These are phyloP conservation scores for Tuber umbilicatum DNA, from an alignment of 495 filamentous ascomycete genomes.

Conservation along the genomic window DNA sequence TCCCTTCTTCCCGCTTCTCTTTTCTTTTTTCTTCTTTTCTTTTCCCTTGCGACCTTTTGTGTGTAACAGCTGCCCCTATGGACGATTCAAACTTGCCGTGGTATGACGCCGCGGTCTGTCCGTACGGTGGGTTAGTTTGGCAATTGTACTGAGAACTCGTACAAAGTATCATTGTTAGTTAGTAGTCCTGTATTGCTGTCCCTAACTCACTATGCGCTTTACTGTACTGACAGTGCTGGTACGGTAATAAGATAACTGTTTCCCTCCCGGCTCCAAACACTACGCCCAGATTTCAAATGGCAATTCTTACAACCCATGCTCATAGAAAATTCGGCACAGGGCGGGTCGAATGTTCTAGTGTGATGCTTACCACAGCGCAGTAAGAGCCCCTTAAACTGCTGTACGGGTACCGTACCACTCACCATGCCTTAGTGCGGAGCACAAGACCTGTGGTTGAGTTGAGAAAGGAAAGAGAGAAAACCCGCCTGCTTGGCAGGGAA, in stretches of 20 bases:
- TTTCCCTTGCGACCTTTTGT: not conserved
- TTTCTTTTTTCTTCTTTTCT: not conserved
- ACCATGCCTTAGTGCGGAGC: not conserved
- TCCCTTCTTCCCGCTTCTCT: not conserved
- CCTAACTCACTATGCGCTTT: not conserved
- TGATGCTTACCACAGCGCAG: not conserved
- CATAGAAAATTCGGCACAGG: not conserved
- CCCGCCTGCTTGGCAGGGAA: not conserved
- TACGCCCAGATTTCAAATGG: not conserved
- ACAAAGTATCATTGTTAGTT: no score
- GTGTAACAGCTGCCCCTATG: not conserved
- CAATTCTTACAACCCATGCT: not conserved
- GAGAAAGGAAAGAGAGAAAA: not conserved
- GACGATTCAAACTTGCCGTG: not conserved
- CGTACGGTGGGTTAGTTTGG: not conserved
- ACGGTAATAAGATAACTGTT: no score
- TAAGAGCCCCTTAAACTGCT: not conserved
- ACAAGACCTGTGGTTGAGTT: not conserved
- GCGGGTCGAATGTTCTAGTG: not conserved
- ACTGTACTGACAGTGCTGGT: no score
- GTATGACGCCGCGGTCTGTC: no score
- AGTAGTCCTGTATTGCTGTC: not conserved
- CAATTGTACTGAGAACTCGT: no score
- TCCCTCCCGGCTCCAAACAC: no score
- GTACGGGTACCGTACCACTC: not conserved